Conservation (phyloP, 352 stramenopile genomes). For the Globisporangium splendens region DNA sequence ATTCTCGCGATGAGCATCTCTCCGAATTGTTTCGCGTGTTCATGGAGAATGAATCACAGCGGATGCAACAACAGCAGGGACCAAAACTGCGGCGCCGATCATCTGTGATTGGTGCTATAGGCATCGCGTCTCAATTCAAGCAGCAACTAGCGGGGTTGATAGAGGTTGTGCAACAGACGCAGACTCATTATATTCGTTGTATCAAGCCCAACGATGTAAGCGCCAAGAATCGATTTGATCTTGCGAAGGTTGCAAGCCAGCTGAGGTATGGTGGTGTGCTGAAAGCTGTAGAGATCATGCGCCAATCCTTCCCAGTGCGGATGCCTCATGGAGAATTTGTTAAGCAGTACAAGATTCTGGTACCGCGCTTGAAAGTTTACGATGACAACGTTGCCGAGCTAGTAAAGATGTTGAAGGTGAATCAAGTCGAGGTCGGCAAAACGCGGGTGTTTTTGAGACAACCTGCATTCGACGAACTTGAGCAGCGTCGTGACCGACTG, state of each 20-base stretch:
- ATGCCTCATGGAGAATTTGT: conserved; percentile 71
- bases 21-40: conserved; percentile 72
- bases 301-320: conserved; percentile 78
- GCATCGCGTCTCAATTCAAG: conserved; percentile 92
- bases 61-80: conserved; percentile 22
- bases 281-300: conserved; percentile 83
- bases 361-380: neutral
- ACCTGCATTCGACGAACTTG: conserved; percentile 54
- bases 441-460: conserved; percentile 73
- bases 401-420: conserved; percentile 29
- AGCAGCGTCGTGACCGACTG: conserved; percentile 38
- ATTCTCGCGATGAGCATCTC: conserved; percentile 51
- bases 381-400: conserved; percentile 25
- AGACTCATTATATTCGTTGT: conserved; percentile 98
- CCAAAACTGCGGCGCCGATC: conserved; percentile 56
- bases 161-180: conserved; percentile 91
- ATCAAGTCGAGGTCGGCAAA: conserved; percentile 56
- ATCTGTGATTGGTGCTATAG: conserved; percentile 65
- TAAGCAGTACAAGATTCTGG: conserved; percentile 32
- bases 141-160: conserved; percentile 91
- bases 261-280: conserved; percentile 81
- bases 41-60: conserved; percentile 39
- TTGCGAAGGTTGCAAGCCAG: conserved; percentile 68
- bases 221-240: conserved; percentile 86
- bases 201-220: conserved; percentile 98